Evolutionary conservation across 2,329 filamentous ascomycete genomes (phyloP).

Genomic region (Mariannaea elegans): DNA sequence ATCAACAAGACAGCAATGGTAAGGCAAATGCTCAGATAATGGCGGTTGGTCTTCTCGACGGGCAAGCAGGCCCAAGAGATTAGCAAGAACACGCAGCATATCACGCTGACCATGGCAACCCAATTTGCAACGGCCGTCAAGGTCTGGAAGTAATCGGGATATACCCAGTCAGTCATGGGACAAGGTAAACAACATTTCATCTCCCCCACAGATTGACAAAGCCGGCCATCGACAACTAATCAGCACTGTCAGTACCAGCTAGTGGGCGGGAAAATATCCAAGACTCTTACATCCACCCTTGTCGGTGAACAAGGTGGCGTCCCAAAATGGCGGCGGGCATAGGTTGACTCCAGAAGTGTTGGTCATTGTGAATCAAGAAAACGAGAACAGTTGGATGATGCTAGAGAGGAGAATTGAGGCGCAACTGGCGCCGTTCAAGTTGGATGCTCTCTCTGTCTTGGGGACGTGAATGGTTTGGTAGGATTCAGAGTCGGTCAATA

Average conservation of each 20-base stretch:
- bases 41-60: constrained; percentile 87
- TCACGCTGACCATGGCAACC: constrained; percentile 78
- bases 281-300: constrained; percentile 70
- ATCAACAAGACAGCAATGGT: constrained; percentile 79
- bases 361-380: constrained; percentile 37
- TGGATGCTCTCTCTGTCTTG: not conserved
- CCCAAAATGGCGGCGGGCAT: constrained; percentile 77
- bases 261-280: not conserved
- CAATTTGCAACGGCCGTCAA: constrained; percentile 78
- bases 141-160: constrained; percentile 66
- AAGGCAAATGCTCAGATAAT: constrained; percentile 92
- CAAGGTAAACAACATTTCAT: constrained; percentile 88
- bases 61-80: constrained; percentile 83
- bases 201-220: constrained; percentile 59
- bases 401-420: not conserved
- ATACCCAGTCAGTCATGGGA: constrained; percentile 81
- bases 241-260: not conserved
- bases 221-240: constrained; percentile 65
- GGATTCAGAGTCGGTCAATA: not conserved
- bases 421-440: constrained; percentile 18
- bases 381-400: constrained; percentile 9
- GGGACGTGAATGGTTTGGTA: constrained; percentile 4
- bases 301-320: constrained; percentile 66
- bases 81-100: constrained; percentile 79
- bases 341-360: constrained; percentile 52